phyloP scores from a whole-genome alignment of 1,284 basidiomycete species.

The Ceratobasidium sp. region DNA sequence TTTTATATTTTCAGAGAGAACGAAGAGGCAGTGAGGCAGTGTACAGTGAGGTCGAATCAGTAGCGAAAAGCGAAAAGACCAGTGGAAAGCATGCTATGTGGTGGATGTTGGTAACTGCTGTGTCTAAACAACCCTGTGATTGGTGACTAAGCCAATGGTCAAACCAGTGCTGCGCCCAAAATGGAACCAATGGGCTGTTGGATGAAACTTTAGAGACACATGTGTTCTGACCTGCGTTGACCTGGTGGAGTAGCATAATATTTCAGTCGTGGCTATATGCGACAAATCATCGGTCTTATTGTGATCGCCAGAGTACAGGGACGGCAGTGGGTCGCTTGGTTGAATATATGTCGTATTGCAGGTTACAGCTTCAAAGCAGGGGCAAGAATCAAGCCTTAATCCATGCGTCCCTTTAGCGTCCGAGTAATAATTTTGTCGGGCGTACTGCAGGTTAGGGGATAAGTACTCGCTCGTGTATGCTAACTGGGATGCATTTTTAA shows the following conservation, averaged over 20 bases:
- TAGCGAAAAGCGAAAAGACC: conserved; percentile 11
- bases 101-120: conserved; percentile 1
- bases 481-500: not conserved
- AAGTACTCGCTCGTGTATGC: not conserved
- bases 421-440: conserved; percentile 89
- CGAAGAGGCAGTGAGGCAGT: not conserved
- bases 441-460: conserved; percentile 67
- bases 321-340: not conserved
- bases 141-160: not conserved
- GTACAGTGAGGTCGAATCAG: conserved; percentile 4
- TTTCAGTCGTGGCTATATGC: too few relatives aligned
- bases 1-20: conserved; percentile 6
- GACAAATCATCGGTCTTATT: too few relatives aligned
- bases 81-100: conserved; percentile 6
- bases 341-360: conserved; percentile 12
- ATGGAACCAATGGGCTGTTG: not conserved
- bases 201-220: not conserved
- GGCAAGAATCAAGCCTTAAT: conserved; percentile 64
- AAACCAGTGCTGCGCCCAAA: not conserved
- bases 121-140: not conserved
- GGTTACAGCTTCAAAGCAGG: conserved; percentile 23
- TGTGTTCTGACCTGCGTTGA: not conserved
- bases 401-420: conserved; percentile 91
- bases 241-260: too few relatives aligned
- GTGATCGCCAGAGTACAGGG: not conserved